These are phyloP conservation scores for Scenedesmus sp. DNA, from an alignment of 163 green algal species.

Conservation along the genomic window DNA sequence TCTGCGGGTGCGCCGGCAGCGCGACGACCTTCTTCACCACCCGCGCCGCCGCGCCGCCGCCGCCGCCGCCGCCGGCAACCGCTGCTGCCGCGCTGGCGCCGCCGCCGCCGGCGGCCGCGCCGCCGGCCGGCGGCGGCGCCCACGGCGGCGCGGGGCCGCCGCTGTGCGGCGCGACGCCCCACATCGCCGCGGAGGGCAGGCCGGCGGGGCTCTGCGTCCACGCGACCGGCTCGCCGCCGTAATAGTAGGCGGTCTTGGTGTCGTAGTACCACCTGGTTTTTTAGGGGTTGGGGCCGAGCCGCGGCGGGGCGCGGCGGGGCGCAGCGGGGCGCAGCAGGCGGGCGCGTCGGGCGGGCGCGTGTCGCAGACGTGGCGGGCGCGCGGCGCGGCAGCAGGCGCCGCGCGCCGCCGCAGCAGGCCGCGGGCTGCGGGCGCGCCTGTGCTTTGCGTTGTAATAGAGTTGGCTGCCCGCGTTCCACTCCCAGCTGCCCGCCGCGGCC, in stretches of 20 bases:
- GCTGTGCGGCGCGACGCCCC: conserved; percentile 49
- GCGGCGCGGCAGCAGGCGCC: no score
- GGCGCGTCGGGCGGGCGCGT: no score
- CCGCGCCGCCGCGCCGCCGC: conserved; percentile 7
- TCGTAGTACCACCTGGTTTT: conserved; percentile 72
- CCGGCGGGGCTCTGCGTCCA: conserved; percentile 57
- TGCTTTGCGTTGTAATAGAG: conserved; percentile 64
- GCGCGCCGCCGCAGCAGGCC: no score
- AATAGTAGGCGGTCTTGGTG: conserved; percentile 63
- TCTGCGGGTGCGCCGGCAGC: conserved; percentile 55
- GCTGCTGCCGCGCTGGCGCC: conserved; percentile 7
- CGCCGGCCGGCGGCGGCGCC: no score
- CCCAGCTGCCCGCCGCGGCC: conserved; percentile 48
- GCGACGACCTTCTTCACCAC: conserved; percentile 36
- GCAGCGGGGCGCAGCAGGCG: no score
- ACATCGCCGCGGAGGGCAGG: conserved; percentile 50
- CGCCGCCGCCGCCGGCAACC: not conserved
- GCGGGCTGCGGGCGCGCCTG: conserved; percentile 18
- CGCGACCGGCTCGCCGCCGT: conserved; percentile 57
- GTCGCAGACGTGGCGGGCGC: no score
- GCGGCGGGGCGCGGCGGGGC: no score
- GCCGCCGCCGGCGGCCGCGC: conserved; percentile 39
- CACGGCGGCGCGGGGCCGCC: conserved; percentile 51
- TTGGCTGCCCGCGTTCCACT: conserved; percentile 38
- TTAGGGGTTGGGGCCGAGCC: no score